Evolutionary conservation across 176 grass and related monocot genomes (phyloP), one percentile per base, ranked within the genome.

Genomic region (Sorghum bicolor): DNA sequence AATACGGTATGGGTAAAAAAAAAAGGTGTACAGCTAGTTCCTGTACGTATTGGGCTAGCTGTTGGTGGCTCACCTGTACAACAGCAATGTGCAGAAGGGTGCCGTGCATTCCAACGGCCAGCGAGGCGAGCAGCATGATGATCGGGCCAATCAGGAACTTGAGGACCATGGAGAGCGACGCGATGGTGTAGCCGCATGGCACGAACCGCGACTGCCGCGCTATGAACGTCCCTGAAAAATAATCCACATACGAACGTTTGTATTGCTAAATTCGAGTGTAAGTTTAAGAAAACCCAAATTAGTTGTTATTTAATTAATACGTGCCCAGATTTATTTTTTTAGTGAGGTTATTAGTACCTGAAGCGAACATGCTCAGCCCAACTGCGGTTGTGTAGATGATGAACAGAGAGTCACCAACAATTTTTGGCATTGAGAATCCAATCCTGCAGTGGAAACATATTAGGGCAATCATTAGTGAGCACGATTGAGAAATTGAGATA

Each of bases 301-400:
- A 58, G 11, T 24, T 57, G 52, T n/a, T n/a, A n/a, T 53, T 53
- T 57, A n/a, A 22, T 16, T 47, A 45, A 31, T 22, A 1, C 16
- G 13, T 45, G 19, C 1, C 13, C 14, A 62, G 15, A 32, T 48
- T 67, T 12, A 67, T 10, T 10, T 24, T 24, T 10, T n/a, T 10
- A n/a, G 26, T 80, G 28, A 17, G 13, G 5, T 1, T 55, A 16
- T 1, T 55, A 60, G 3, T 24, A 97, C 94, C 94, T 58, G 92
- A 88, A 30, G 85, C 78, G 82, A 98, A 98, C 95, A 95, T 98
- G 90, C 92, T 92, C 25, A 98, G 85, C 12, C 95, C 95, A 41
- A 98, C 76, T 2, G 95, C 90, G 0, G 95, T 91, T 1, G 62
- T 87, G 67, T 90, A 80, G 20, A 98, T 82, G n/a, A 84, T 90